Evolutionary conservation across 805 yeast species (phyloP).

Genomic region (Saccharomycopsis selenospora): DNA sequence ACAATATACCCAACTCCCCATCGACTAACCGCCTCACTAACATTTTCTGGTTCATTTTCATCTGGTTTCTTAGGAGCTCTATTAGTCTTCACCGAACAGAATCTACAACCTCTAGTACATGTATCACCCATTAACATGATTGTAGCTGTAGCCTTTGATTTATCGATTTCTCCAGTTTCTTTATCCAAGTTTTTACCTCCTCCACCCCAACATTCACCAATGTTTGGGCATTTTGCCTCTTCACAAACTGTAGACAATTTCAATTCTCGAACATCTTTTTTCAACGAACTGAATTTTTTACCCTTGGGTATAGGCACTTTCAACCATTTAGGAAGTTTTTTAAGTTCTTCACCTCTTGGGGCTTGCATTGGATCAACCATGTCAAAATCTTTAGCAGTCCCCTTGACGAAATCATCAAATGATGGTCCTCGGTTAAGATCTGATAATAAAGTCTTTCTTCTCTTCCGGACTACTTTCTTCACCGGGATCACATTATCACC

Average conservation of each 20-base stretch:
- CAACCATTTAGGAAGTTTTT: constrained; percentile 85
- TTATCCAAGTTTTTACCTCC: constrained; percentile 38
- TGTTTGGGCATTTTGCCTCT: constrained; percentile 98
- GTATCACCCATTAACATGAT: constrained; percentile 98
- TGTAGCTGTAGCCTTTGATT: constrained; percentile 92
- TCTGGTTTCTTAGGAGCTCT: constrained; percentile 84
- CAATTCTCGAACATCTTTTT: constrained; percentile 80
- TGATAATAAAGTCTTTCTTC: constrained; percentile 9
- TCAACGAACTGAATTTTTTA: constrained; percentile 66
- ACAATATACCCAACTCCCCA: constrained; percentile 99
- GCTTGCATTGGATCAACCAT: constrained; percentile 68
- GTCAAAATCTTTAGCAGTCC: constrained; percentile 57
- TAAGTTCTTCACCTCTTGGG: constrained; percentile 58
- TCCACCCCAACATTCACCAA: constrained; percentile 99
- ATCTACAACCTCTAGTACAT: constrained; percentile 98
- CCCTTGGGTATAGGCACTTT: constrained; percentile 98
- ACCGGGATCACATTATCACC: too few relatives aligned
- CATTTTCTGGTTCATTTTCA: constrained; percentile 94
- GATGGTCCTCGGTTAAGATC: constrained; percentile 58
- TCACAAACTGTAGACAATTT: constrained; percentile 95
- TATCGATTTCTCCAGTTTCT: constrained; percentile 25
- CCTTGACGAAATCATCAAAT: constrained; percentile 83
- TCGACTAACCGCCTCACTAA: constrained; percentile 93
- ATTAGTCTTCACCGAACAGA: constrained; percentile 93
- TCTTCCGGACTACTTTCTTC: too few relatives aligned